phyloP scores from a whole-genome alignment of 176 grass and related monocot genomes.

The Tuctoria greenei region DNA sequence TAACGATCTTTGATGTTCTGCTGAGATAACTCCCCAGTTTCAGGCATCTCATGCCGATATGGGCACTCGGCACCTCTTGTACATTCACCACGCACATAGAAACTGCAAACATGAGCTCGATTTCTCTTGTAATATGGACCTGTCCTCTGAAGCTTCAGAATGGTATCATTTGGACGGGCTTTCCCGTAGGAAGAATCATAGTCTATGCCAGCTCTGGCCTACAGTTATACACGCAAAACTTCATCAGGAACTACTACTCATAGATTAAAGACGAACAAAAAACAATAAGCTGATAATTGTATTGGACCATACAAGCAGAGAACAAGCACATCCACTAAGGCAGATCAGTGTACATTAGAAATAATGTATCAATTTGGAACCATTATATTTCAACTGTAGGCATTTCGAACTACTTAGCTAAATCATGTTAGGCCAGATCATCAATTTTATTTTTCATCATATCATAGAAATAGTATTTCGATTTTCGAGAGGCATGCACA shows the following conservation, averaged over 20 bases:
- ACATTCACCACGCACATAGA: slow-evolving; percentile 94
- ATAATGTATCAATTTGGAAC: no score
- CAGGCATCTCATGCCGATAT: slow-evolving; percentile 99
- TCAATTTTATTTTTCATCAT: no score
- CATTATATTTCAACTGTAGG: no score
- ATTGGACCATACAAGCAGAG: not conserved
- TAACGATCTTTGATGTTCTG: slow-evolving; percentile 99
- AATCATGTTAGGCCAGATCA: no score
- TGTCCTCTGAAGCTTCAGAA: slow-evolving; percentile 96
- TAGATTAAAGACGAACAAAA: not conserved
- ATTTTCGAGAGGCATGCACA: no score
- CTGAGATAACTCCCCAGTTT: slow-evolving; percentile 94
- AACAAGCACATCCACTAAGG: not conserved
- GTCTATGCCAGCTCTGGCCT: slow-evolving; percentile 94
- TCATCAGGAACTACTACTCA: slow-evolving; percentile 12
- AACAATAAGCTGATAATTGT: not conserved
- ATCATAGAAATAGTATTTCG: no score
- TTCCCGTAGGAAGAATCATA: slow-evolving; percentile 91
- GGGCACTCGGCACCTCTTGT: slow-evolving; percentile 94
- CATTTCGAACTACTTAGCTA: no score
- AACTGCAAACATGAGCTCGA: slow-evolving; percentile 94
- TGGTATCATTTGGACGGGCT: slow-evolving; percentile 79
- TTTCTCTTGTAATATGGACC: slow-evolving; percentile 98
- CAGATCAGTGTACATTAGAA: no score
- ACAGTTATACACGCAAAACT: slow-evolving; percentile 27